Conservation (phyloP, 768 basidiomycete genomes). For the Tricholoma hemisulphureum region DNA sequence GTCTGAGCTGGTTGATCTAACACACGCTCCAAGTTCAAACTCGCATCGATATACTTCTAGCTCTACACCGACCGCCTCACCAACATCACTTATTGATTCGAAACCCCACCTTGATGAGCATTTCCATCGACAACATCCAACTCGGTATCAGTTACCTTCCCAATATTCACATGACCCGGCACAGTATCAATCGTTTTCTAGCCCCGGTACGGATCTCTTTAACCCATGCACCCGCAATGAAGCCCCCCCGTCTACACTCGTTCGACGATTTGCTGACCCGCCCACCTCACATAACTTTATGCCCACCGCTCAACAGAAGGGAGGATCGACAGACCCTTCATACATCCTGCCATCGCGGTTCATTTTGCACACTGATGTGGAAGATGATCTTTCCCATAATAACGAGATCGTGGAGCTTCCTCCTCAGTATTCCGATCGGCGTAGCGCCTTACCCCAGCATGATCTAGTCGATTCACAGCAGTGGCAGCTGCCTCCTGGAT, state of each 20-base stretch:
- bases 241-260: constrained; percentile 16
- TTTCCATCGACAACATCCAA: constrained; percentile 13
- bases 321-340: constrained; percentile 48
- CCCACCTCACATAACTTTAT: constrained; percentile 20
- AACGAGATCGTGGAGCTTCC: constrained; percentile 70
- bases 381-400: constrained; percentile 47
- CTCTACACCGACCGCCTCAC: constrained; percentile 11
- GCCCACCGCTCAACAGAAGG: constrained; percentile 51
- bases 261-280: constrained; percentile 23
- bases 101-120: constrained; percentile 29
- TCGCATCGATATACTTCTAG: constrained; percentile 32
- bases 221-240: constrained; percentile 19
- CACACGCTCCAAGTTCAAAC: constrained; percentile 30
- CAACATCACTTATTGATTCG: constrained; percentile 7
- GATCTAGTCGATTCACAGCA: not conserved
- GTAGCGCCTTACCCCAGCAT: constrained; percentile 19
- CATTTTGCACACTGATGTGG: constrained; percentile 68
- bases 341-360: constrained; percentile 52
- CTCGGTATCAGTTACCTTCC: constrained; percentile 10
- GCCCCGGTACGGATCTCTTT: constrained; percentile 24
- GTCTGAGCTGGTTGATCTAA: constrained; percentile 41
- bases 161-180: constrained; percentile 13
- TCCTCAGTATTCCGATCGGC: constrained; percentile 64
- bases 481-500: constrained; percentile 5
- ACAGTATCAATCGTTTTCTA: constrained; percentile 19